Base-by-base conservation (phyloP, 2,329 filamentous ascomycete genomes). In the Pseudocercospora crystallina region DNA sequence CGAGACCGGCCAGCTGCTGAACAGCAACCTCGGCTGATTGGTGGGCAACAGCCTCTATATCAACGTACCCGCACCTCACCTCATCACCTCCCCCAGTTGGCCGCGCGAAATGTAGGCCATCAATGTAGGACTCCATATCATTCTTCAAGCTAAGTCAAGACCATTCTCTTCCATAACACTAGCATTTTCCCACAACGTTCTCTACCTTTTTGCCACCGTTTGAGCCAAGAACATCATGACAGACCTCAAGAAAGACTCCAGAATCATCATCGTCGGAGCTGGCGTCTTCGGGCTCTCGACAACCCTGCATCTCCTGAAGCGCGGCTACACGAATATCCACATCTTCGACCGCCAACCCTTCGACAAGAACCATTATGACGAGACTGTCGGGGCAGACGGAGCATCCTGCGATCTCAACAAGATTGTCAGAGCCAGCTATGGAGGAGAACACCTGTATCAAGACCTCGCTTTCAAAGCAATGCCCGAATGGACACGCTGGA, bases 231-330 rank as follows among this genome's bases (percentile, higher is more conserved):
- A 33, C 39, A 50, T n/a, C 30, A 54, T 54, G 51, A 35, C 43
- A 47, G n/a, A 38, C 26, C 41, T 47, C 13, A 51, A 51, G 7
- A 49, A 49, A 37, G 50, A 54, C 43, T 57, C 54, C 41, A 57
- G 57, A 40, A 60, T 66, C 30, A 41, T 54, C 20, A 73, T 76
- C 39, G 56, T 76, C 11, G 73, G 73, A 37, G 69, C 69, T 13
- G 73, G 73, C n/a, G 73, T 76, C 39, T 70, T 76, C 26, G 73
- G 73, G 32, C 59, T 73, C 43, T 71, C 68, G n/a, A 71, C 71
- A 7, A 72, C 73, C 17, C 53, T 65, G 5, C 61, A 65, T 34
- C 60, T 66, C 8, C 47, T 60, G 13, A 44, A 52, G 32, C 48
- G 56, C 31, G 61, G 61, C 39, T 64, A 65, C 34, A 57, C 49